Conservation (phyloP, 768 basidiomycete species). For the Pleurotus salmoneostramineus region DNA sequence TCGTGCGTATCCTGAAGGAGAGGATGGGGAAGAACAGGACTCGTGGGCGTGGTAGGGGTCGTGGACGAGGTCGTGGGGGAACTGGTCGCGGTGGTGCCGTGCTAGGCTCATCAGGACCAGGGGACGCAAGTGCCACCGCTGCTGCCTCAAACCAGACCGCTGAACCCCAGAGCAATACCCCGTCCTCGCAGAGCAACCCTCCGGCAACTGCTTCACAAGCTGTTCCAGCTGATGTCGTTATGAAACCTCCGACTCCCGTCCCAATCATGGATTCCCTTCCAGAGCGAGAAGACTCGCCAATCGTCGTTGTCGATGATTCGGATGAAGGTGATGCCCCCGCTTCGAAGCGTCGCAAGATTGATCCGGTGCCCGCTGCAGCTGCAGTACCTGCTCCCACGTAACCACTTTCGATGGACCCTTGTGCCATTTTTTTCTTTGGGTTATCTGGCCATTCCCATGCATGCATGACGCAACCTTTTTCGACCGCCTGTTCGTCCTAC, state of each 20-base stretch:
- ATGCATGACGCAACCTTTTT: background rate
- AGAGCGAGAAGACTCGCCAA: slow-evolving; percentile 37
- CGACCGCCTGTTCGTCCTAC: background rate
- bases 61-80: slow-evolving; percentile 25
- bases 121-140: background rate
- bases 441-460: background rate
- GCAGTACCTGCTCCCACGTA: background rate
- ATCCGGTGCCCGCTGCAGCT: slow-evolving; percentile 16
- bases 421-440: background rate
- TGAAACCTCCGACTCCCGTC: slow-evolving; percentile 24
- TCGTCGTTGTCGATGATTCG: slow-evolving; percentile 60
- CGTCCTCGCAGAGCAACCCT: background rate
- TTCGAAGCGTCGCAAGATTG: slow-evolving; percentile 54
- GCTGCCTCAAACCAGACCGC: background rate
- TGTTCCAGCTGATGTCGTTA: slow-evolving; percentile 8
- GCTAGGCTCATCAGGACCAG: slow-evolving; percentile 1
- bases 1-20: slow-evolving; percentile 83
- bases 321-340: slow-evolving; percentile 48
- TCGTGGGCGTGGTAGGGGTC: slow-evolving; percentile 34
- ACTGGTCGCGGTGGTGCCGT: slow-evolving; percentile 11
- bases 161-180: slow-evolving; percentile 6
- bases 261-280: slow-evolving; percentile 21
- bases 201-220: background rate
- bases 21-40: slow-evolving; percentile 43
- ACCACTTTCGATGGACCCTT: background rate